A percentile compares a stretch with the other conserved stretches of the same genome.
These are phyloP conservation scores for Neurospora discreta DNA, from an alignment of 495 filamentous ascomycete species.

Conservation along the genomic window DNA sequence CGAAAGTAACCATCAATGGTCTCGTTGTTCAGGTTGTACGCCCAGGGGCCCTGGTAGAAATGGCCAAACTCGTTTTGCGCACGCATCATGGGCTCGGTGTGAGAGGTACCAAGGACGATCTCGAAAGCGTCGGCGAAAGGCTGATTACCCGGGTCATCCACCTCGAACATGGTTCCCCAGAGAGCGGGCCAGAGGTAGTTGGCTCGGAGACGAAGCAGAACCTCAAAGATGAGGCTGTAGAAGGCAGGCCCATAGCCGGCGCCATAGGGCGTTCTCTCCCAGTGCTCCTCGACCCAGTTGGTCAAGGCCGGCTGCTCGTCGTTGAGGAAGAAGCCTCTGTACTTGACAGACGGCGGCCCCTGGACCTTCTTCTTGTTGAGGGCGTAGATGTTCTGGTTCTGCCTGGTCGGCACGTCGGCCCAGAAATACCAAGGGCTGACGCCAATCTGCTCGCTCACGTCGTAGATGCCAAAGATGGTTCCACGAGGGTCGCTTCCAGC, in stretches of 20 bases:
- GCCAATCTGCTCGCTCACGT: slow-evolving; percentile 64
- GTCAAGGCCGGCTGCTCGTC: slow-evolving; percentile 65
- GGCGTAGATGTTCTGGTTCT: slow-evolving; percentile 45
- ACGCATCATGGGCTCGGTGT: slow-evolving; percentile 66
- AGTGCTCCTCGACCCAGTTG: slow-evolving; percentile 49
- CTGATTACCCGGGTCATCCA: slow-evolving; percentile 58
- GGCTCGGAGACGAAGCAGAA: slow-evolving; percentile 55
- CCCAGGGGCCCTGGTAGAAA: slow-evolving; percentile 50
- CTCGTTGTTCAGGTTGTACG: slow-evolving; percentile 54
- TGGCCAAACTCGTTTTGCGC: slow-evolving; percentile 58
- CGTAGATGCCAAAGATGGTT: slow-evolving; percentile 63
- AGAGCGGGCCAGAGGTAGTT: slow-evolving; percentile 69
- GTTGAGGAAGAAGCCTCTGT: slow-evolving; percentile 70
- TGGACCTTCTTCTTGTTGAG: slow-evolving; percentile 43
- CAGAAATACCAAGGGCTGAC: slow-evolving; percentile 71
- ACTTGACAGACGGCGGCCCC: slow-evolving; percentile 55
- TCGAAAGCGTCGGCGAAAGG: slow-evolving; percentile 60
- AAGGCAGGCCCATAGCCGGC: slow-evolving; percentile 52
- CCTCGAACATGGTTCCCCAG: slow-evolving; percentile 60
- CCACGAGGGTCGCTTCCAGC: slow-evolving; percentile 58
- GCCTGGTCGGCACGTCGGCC: slow-evolving; percentile 53
- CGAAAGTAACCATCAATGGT: slow-evolving; percentile 55
- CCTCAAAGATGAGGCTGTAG: slow-evolving; percentile 59
- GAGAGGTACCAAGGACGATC: slow-evolving; percentile 59
- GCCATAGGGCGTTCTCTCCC: slow-evolving; percentile 38